Evolutionary conservation across 1,284 basidiomycete species (phyloP), one percentile per base, ranked within the genome.

Genomic region (Rhodotorula sp.): DNA sequence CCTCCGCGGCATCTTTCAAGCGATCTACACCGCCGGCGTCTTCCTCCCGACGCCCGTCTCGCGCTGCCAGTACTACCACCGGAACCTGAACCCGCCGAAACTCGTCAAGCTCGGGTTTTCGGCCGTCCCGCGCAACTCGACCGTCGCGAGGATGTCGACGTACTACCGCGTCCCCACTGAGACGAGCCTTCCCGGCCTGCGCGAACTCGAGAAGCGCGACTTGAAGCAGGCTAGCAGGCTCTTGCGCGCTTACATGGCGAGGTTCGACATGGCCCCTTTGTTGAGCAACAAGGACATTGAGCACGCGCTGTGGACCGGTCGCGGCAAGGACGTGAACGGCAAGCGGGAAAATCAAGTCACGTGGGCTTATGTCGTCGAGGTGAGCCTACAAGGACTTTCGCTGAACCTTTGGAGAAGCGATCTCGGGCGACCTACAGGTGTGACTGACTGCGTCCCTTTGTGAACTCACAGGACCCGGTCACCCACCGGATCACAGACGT

Each of bases 311-410:
- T 82, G 95, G 75, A 92, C 90, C 75, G 95, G 96, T 2, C 84
- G 84, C 48, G 95, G 95, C 0, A 82, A 75, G 83, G 46, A 85
- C 82, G 69, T 70, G 10, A 82, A 81, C 56, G 76, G 80, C 79
- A 84, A 77, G 67, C 67, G 81, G 79, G 85, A 77, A 80, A 29
- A 87, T 85, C 95, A 98, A 80, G 95, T 99, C 51, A 89, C 91
- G 2, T 99, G 95, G 95, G 86, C 91, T 5, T 99, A 96, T 79
- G 95, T 99, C 46, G 90, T 97, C 51, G 95, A 98, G 85, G 93
- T 93, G 77, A 72, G 24, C 48, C 24, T 24, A 18, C 48, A n/a
- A n/a, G n/a, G n/a, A n/a, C n/a, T n/a, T n/a, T n/a, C n/a, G n/a
- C n/a, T n/a, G n/a, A n/a, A n/a, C n/a, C n/a, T n/a, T n/a, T n/a